phyloP scores from a whole-genome alignment of 306 rosid species.

The Begonia peltatifolia region DNA sequence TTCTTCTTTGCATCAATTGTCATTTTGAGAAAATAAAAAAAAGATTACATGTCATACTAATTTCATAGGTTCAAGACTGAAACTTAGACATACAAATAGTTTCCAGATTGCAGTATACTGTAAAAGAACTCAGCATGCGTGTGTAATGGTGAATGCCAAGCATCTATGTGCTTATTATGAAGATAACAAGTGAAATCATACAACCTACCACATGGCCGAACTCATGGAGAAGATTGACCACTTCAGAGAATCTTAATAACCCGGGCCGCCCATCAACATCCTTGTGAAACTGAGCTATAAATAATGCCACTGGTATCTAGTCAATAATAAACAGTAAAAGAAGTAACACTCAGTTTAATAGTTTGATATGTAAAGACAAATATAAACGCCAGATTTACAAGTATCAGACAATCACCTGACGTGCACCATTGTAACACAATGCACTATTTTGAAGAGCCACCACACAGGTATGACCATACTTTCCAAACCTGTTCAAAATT shows the following conservation, averaged over 20 bases:
- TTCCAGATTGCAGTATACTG: too few species aligned
- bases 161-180: background rate
- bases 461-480: constrained; percentile 71
- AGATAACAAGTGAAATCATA: constrained; percentile 11
- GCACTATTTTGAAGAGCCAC: constrained; percentile 90
- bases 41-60: too few species aligned
- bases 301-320: constrained; percentile 71
- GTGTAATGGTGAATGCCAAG: too few species aligned
- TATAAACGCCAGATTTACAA: background rate
- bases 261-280: constrained; percentile 41
- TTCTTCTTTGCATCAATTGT: too few species aligned
- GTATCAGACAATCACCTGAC: constrained; percentile 38
- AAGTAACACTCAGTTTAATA: too few species aligned
- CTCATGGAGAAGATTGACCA: constrained; percentile 84
- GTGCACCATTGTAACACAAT: constrained; percentile 32
- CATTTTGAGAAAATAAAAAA: too few species aligned
- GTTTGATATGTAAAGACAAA: too few species aligned
- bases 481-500: constrained; percentile 55
- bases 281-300: constrained; percentile 60
- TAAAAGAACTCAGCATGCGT: too few species aligned
- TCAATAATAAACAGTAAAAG: constrained; percentile 9
- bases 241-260: constrained; percentile 80
- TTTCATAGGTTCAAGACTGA: too few species aligned
- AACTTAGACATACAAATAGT: too few species aligned
- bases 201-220: constrained; percentile 93